Base-by-base conservation (phyloP, 1,284 basidiomycete species). In the Pholiota adiposa region DNA sequence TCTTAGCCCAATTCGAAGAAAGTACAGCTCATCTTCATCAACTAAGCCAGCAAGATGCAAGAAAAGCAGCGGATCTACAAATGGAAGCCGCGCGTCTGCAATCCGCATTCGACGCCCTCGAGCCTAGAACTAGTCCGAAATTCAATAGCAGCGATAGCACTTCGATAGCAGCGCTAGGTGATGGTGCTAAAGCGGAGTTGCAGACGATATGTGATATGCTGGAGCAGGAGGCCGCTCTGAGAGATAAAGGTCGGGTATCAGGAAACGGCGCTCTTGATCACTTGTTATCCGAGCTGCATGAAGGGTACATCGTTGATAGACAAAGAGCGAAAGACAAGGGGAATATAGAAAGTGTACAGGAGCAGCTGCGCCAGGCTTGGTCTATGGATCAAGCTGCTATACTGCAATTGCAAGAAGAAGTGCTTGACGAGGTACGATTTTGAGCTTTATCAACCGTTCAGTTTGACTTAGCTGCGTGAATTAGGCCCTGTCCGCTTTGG, bases 351-450 rank as follows among this genome's bases (percentile, higher is more conserved):
- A 29, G 41, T 21, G 54, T 59, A n/a, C 34, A 65, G 8, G 36
- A 57, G 18, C 21, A 57, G 19, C n/a, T 66, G 3, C 34, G 25
- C 4, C 23, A 54, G 3, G 61, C 67, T 9, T 66, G 66, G 66
- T 31, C 33, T 2, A 36, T 58, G 33, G 67, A 69, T 46, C 67
- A 69, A 50, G 19, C 33, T 18, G 36, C 31, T 11, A 60, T 66
- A 8, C 14, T 67, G 18, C 36, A 34, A 23, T 14, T 44, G 19
- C 61, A 64, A 21, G 38, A 58, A 49, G 38, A 51, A 12, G 27
- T 54, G 23, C 33, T 69, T 14, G 58, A 65, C 25, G 46, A 61
- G 50, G 67, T 66, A 43, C n/a, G 56, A n/a, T 52, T n/a, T 19
- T 50, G 4, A 2, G 5, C 29, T n/a, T n/a, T n/a, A n/a, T n/a